These are phyloP conservation scores for Gossypium arboreum DNA, from an alignment of 345 rosid genomes.

Conservation along the genomic window DNA sequence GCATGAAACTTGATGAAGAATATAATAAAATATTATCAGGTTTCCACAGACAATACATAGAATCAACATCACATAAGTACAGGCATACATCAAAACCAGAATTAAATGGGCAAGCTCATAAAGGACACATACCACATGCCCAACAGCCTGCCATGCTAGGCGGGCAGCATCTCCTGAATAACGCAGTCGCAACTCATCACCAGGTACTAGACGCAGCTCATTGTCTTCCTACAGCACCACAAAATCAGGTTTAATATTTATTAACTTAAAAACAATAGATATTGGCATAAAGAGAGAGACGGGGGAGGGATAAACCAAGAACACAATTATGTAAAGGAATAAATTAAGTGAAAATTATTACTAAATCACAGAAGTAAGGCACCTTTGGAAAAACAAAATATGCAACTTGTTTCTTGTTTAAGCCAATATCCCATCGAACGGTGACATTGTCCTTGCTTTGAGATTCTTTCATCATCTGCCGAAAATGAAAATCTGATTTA, in stretches of 20 bases:
- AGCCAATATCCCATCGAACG: slow-evolving; percentile 96
- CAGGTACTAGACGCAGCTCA: slow-evolving; percentile 92
- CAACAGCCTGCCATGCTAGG: slow-evolving; percentile 99
- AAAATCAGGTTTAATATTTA: background rate
- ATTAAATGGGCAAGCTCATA: slow-evolving; percentile 14
- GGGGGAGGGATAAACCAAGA: background rate
- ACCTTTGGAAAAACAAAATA: slow-evolving; percentile 98
- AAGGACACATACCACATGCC: slow-evolving; percentile 80
- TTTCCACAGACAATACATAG: background rate
- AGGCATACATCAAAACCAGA: background rate
- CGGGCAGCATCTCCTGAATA: slow-evolving; percentile 97
- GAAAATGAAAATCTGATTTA: slow-evolving; percentile 19
- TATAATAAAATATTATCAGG: background rate
- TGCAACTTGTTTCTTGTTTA: slow-evolving; percentile 92
- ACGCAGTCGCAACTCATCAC: slow-evolving; percentile 92
- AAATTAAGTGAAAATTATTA: background rate
- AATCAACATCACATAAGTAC: background rate
- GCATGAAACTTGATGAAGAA: background rate
- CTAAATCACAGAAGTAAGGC: slow-evolving; percentile 10
- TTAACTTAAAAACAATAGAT: slow-evolving; percentile 1
- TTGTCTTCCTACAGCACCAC: slow-evolving; percentile 76
- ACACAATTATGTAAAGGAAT: background rate
- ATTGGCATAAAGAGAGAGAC: background rate
- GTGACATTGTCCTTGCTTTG: slow-evolving; percentile 98
- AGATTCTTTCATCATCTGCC: slow-evolving; percentile 99